These are phyloP conservation scores for Vanilla planifolia DNA, from an alignment of 106 monocot genomes.

Conservation along the genomic window DNA sequence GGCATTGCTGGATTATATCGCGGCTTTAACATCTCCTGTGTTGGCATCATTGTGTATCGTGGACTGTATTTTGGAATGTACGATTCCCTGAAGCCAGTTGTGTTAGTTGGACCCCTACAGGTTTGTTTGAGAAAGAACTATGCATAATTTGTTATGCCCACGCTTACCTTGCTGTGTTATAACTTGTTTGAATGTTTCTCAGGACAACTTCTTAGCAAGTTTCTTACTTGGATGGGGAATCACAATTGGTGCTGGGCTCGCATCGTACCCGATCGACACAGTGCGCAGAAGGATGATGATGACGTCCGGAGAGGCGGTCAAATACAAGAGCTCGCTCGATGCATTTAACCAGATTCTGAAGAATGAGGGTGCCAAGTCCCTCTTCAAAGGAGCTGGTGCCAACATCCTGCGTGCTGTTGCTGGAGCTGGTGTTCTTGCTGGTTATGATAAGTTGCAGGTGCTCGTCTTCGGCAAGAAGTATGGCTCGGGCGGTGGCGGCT, in stretches of 20 bases:
- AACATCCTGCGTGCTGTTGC: conserved; percentile 16
- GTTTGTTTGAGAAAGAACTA: neutral
- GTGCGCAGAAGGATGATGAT: conserved; percentile 21
- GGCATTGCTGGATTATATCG: conserved; percentile 18
- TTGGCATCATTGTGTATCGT: conserved; percentile 22
- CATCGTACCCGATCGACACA: conserved; percentile 18
- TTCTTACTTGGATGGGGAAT: conserved; percentile 15
- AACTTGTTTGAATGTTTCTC: conserved; percentile 1
- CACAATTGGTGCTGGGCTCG: conserved; percentile 17
- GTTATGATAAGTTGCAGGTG: conserved; percentile 18
- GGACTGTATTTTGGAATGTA: conserved; percentile 24
- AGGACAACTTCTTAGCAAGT: conserved; percentile 19
- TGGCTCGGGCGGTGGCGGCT: conserved; percentile 13
- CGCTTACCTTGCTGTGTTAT: neutral
- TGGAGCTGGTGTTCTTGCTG: conserved; percentile 17
- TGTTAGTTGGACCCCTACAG: conserved; percentile 9
- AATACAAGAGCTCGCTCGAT: conserved; percentile 20
- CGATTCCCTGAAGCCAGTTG: conserved; percentile 18
- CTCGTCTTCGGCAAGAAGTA: conserved; percentile 18
- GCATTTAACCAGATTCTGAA: conserved; percentile 15
- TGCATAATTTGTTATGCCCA: no score
- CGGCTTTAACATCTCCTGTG: conserved; percentile 21
- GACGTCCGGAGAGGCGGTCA: conserved; percentile 18
- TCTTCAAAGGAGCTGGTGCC: conserved; percentile 17
- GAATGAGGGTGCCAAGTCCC: conserved; percentile 17